Percentiles rank a stretch among this genome's conserved stretches.
Evolutionary conservation across 2,329 filamentous ascomycete genomes (phyloP).

Genomic region (Scedosporium apiospermum): DNA sequence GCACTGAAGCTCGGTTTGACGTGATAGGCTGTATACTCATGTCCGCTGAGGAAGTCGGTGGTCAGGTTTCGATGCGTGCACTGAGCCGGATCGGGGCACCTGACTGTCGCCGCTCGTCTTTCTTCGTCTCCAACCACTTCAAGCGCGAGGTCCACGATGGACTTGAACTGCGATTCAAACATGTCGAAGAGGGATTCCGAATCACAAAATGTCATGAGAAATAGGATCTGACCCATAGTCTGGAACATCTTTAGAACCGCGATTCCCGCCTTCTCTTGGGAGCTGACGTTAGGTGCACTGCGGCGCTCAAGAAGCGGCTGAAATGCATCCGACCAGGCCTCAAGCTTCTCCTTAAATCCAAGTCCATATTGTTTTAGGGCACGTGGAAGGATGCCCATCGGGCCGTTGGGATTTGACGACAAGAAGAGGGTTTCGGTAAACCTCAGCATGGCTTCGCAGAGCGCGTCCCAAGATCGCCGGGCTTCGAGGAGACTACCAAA

Average conservation of each 20-base stretch:
- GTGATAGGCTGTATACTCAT: slow-evolving; percentile 35
- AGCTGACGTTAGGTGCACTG: slow-evolving; percentile 35
- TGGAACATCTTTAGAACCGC: slow-evolving; percentile 54
- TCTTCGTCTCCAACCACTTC: slow-evolving; percentile 54
- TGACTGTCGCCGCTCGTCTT: slow-evolving; percentile 34
- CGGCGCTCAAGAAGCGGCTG: slow-evolving; percentile 43
- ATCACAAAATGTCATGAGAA: slow-evolving; percentile 50
- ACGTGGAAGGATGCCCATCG: slow-evolving; percentile 42
- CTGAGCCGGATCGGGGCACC: slow-evolving; percentile 31
- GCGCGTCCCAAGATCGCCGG: slow-evolving; percentile 43
- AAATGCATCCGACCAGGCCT: slow-evolving; percentile 47
- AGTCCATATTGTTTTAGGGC: slow-evolving; percentile 37
- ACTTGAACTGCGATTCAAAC: slow-evolving; percentile 40
- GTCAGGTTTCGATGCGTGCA: slow-evolving; percentile 30
- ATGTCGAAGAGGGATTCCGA: slow-evolving; percentile 49
- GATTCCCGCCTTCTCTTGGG: slow-evolving; percentile 50
- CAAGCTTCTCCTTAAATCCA: slow-evolving; percentile 38
- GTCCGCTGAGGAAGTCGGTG: slow-evolving; percentile 27
- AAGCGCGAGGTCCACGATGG: slow-evolving; percentile 46
- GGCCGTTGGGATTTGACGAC: slow-evolving; percentile 35
- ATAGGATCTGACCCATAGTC: slow-evolving; percentile 47
- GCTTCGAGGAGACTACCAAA: slow-evolving; percentile 31
- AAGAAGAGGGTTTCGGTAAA: slow-evolving; percentile 48
- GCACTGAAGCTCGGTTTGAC: slow-evolving; percentile 55
- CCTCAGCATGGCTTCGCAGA: slow-evolving; percentile 46